phyloP scores from a whole-genome alignment of 2,329 filamentous ascomycete species.

The Diaporthe sp. region DNA sequence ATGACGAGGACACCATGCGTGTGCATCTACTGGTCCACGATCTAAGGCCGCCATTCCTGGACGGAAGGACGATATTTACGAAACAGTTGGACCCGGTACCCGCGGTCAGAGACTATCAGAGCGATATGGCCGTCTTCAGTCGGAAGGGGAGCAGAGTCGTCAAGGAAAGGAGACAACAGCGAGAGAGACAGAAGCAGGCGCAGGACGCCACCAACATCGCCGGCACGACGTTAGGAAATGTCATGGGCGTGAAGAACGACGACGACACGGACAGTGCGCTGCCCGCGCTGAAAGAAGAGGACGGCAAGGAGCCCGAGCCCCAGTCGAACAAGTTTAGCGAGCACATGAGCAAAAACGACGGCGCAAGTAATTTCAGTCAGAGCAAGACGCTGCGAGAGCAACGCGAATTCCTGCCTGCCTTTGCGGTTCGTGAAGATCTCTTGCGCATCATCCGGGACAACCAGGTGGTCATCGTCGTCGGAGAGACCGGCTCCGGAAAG shows the following conservation, averaged over 20 bases:
- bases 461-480: conserved; percentile 96
- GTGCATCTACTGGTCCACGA: conserved; percentile 95
- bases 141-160: conserved; percentile 95
- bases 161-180: conserved; percentile 89
- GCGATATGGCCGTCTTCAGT: conserved; percentile 98
- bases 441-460: conserved; percentile 95
- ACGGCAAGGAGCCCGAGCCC: conserved; percentile 54
- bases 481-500: conserved; percentile 97
- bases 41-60: conserved; percentile 91
- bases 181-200: conserved; percentile 93
- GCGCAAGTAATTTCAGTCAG: conserved; percentile 91
- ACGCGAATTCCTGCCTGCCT: conserved; percentile 92
- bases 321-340: conserved; percentile 83
- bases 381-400: conserved; percentile 93
- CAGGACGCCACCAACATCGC: conserved; percentile 95
- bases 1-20: conserved; percentile 90
- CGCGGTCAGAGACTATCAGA: conserved; percentile 92
- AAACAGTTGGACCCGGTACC: conserved; percentile 97
- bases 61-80: conserved; percentile 95
- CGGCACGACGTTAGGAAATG: conserved; percentile 91
- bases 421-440: conserved; percentile 94
- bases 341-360: conserved; percentile 89
- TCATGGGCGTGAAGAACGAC: conserved; percentile 96
- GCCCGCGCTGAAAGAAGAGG: conserved; percentile 80
- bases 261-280: conserved; percentile 93